Conservation (phyloP, 1,284 basidiomycete genomes). For the Rhodotorula sp. region DNA sequence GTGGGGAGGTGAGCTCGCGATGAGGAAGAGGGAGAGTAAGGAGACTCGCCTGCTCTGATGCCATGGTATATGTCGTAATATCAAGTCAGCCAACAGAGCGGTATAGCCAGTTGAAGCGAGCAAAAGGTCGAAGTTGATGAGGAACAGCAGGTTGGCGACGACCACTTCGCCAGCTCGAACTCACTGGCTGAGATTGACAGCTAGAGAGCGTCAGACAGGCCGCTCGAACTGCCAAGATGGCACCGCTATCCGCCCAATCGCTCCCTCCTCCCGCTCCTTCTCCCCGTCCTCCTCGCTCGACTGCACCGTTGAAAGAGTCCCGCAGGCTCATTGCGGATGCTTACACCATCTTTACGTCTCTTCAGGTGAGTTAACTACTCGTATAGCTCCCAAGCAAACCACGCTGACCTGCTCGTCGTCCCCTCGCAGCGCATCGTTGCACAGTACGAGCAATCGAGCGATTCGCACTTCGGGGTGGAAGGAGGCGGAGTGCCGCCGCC, state of each 20-base stretch:
- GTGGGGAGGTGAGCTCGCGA: no score
- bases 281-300: neutral
- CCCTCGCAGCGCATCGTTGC: slow-evolving; percentile 23
- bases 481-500: neutral
- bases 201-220: neutral
- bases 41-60: no score
- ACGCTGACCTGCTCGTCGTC: neutral
- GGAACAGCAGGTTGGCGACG: no score
- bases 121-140: no score
- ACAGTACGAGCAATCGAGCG: slow-evolving; percentile 6
- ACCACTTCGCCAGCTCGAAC: no score
- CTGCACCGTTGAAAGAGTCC: slow-evolving; percentile 4
- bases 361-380: slow-evolving; percentile 25
- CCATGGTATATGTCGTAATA: no score
- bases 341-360: slow-evolving; percentile 39
- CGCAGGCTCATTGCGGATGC: slow-evolving; percentile 33
- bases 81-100: no score
- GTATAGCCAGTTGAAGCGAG: no score
- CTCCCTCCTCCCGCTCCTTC: neutral
- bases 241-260: neutral
- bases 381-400: neutral
- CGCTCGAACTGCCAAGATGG: neutral
- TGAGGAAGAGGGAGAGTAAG: no score
- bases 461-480: neutral
- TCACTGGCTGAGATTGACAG: neutral